Conservation (phyloP, 1,284 basidiomycete species). For the Amylostereum areolatum region DNA sequence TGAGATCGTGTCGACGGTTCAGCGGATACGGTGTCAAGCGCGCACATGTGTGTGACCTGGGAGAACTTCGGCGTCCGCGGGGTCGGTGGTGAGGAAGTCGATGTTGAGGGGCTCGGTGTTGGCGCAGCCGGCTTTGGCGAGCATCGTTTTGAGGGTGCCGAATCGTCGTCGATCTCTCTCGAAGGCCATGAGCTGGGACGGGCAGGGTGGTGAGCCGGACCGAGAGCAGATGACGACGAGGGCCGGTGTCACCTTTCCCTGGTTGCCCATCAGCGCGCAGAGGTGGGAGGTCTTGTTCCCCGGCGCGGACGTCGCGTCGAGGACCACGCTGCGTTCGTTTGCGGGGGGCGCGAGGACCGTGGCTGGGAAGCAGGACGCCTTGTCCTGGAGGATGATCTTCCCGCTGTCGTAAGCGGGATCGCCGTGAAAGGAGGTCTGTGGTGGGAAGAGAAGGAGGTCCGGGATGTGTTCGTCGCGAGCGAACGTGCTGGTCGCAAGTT, state of each 20-base stretch:
- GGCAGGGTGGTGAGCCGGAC: not conserved
- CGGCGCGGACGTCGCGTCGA: constrained; percentile 95
- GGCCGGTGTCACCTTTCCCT: constrained; percentile 57
- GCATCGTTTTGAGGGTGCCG: constrained; percentile 78
- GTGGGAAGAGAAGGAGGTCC: constrained; percentile 75
- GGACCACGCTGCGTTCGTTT: constrained; percentile 49
- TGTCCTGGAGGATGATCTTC: constrained; percentile 91
- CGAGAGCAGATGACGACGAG: not conserved
- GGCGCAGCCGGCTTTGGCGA: constrained; percentile 69
- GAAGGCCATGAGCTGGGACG: constrained; percentile 73
- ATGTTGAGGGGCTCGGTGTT: constrained; percentile 70
- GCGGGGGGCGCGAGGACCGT: constrained; percentile 67
- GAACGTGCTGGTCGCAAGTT: constrained; percentile 38
- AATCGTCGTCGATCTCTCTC: constrained; percentile 80
- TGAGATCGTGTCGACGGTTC: not conserved
- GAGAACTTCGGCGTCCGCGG: constrained; percentile 54
- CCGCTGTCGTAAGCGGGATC: constrained; percentile 66
- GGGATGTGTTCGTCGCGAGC: constrained; percentile 74
- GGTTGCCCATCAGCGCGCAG: constrained; percentile 78
- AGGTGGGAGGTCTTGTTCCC: constrained; percentile 98
- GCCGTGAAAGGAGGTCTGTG: constrained; percentile 53
- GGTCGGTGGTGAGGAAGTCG: constrained; percentile 79
- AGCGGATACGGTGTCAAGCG: constrained; percentile 6
- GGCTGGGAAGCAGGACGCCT: constrained; percentile 96
- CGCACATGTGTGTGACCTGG: constrained; percentile 80